A percentile compares a stretch with the other conserved stretches of the same genome.
phyloP scores from a whole-genome alignment of 2,329 filamentous ascomycete species.

The Orbilia brochopaga region DNA sequence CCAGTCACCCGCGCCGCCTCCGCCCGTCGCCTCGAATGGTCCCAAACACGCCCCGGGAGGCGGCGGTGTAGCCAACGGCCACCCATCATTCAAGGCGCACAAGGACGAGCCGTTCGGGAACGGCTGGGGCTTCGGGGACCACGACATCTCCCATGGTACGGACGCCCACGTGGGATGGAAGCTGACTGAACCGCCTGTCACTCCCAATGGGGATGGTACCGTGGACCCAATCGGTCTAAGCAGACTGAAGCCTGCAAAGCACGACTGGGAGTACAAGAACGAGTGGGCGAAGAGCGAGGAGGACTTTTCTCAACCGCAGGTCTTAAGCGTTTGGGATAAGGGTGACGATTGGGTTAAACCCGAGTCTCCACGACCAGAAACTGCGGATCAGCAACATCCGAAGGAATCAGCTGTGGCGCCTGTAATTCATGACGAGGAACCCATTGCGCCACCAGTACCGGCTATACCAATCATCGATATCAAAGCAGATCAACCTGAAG shows the following conservation, averaged over 20 bases:
- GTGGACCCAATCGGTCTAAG: conserved; percentile 14
- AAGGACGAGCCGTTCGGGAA: conserved; percentile 39
- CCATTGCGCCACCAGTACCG: background rate
- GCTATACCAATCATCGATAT: conserved; percentile 2
- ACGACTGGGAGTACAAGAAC: conserved; percentile 42
- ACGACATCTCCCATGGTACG: conserved; percentile 25
- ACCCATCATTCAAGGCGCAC: conserved; percentile 28
- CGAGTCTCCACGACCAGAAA: conserved; percentile 16
- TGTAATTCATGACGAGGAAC: conserved; percentile 1
- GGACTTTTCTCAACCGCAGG: conserved; percentile 32
- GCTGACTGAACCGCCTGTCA: background rate
- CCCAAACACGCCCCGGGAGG: conserved; percentile 23
- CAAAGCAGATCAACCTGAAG: background rate
- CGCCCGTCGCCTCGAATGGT: conserved; percentile 22
- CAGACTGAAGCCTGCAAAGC: conserved; percentile 35
- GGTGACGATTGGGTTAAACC: conserved; percentile 23
- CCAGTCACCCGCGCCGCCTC: conserved; percentile 32
- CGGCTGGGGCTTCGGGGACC: conserved; percentile 38
- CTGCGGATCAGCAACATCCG: conserved; percentile 5
- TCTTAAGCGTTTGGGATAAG: conserved; percentile 39
- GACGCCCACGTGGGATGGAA: conserved; percentile 21
- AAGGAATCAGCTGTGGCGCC: background rate
- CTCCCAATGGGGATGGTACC: background rate
- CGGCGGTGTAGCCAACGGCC: conserved; percentile 25
- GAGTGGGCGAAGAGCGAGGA: conserved; percentile 48